Evolutionary conservation across 1,284 basidiomycete genomes (phyloP).

Genomic region (Ustilago bromivora): DNA sequence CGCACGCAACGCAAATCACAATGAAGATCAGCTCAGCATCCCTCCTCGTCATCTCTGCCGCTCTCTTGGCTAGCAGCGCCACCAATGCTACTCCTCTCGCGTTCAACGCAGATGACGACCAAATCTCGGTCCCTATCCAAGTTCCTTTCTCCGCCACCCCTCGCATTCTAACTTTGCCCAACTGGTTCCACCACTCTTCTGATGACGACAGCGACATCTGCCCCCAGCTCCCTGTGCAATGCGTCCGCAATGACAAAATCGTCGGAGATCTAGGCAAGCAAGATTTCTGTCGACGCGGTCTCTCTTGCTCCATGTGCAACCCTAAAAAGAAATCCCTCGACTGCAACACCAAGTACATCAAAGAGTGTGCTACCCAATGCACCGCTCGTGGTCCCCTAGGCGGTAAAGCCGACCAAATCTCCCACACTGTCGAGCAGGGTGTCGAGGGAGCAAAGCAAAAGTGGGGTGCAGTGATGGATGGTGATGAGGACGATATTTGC

Average conservation of each 20-base stretch:
- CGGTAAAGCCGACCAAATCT: conserved; percentile 20
- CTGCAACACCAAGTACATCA: conserved; percentile 53
- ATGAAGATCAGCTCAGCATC: conserved; percentile 42
- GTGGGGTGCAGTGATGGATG: conserved; percentile 5
- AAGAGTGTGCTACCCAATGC: conserved; percentile 42
- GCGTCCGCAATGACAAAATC: conserved; percentile 47
- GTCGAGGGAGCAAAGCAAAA: conserved; percentile 1
- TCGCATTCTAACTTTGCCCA: conserved; percentile 40
- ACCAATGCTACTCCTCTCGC: conserved; percentile 29
- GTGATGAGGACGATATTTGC: conserved; percentile 52
- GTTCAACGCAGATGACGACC: conserved; percentile 38
- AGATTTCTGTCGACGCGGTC: conserved; percentile 40
- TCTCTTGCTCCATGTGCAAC: conserved; percentile 33
- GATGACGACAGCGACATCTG: conserved; percentile 46
- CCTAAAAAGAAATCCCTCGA: conserved; percentile 49
- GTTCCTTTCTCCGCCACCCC: conserved; percentile 37
- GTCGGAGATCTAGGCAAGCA: conserved; percentile 51
- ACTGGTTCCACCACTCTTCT: conserved; percentile 39
- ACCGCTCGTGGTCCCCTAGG: conserved; percentile 50
- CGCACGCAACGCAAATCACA: neutral
- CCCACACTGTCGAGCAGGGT: neutral
- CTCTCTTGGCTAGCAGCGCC: conserved; percentile 14
- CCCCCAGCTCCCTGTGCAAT: conserved; percentile 39
- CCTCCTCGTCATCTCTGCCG: conserved; percentile 31
- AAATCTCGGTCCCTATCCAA: conserved; percentile 51